Evolutionary conservation across 495 filamentous ascomycete species (phyloP).

Genomic region (Penicillium pulvis): DNA sequence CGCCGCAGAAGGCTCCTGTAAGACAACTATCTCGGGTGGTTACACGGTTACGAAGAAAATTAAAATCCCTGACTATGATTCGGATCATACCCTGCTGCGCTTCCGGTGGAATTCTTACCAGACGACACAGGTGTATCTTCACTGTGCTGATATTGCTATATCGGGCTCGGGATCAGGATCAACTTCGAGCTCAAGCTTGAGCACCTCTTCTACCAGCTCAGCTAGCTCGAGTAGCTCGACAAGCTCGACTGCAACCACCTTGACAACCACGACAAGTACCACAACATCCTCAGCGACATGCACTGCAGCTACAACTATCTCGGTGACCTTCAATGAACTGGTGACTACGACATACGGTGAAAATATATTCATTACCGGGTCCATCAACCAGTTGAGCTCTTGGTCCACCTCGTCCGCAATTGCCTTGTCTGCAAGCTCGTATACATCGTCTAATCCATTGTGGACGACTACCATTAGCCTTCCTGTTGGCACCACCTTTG

Average conservation of each 20-base stretch:
- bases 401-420: constrained; percentile 55
- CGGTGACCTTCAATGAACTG: constrained; percentile 57
- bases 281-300: constrained; percentile 9
- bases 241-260: background rate
- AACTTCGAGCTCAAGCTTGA: constrained; percentile 1
- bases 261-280: constrained; percentile 1
- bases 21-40: constrained; percentile 53
- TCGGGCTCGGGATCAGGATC: constrained; percentile 8
- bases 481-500: constrained; percentile 49
- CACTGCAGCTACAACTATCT: constrained; percentile 32
- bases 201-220: background rate
- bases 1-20: constrained; percentile 46
- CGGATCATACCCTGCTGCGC: constrained; percentile 52
- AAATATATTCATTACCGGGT: constrained; percentile 58
- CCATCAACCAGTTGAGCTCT: constrained; percentile 50
- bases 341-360: constrained; percentile 55
- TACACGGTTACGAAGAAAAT: constrained; percentile 59
- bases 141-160: constrained; percentile 58
- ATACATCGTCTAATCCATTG: constrained; percentile 54
- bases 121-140: constrained; percentile 57
- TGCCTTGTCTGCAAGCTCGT: constrained; percentile 51
- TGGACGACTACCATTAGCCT: constrained; percentile 55
- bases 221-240: background rate
- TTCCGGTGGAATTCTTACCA: constrained; percentile 62
- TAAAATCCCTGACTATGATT: constrained; percentile 47